These are phyloP conservation scores for Cicer judaicum DNA, from an alignment of 306 rosid species.

Conservation along the genomic window DNA sequence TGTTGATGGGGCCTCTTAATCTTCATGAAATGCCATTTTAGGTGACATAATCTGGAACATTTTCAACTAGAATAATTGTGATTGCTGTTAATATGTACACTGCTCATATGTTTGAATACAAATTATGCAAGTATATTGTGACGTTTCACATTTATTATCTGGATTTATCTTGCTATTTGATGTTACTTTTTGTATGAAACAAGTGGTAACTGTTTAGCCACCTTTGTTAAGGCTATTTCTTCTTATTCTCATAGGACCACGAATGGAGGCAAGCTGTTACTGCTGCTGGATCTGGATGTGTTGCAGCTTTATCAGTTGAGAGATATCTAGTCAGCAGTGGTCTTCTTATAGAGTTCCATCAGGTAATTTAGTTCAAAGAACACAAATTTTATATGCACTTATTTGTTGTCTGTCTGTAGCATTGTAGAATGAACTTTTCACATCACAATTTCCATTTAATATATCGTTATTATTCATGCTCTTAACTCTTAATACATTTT, in stretches of 20 bases:
- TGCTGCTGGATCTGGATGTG: conserved; percentile 97
- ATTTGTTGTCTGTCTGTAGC: conserved; percentile 10
- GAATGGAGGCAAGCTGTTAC: conserved; percentile 99
- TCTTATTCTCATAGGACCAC: conserved; percentile 63
- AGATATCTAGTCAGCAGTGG: conserved; percentile 82
- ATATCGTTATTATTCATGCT: conserved; percentile 4
- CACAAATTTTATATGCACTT: conserved; percentile 32
- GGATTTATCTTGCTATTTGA: conserved; percentile 38
- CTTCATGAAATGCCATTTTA: conserved; percentile 37
- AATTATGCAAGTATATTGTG: conserved; percentile 16
- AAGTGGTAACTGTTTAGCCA: conserved; percentile 6
- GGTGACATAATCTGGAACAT: neutral
- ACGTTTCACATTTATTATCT: conserved; percentile 14
- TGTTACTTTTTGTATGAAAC: conserved; percentile 18
- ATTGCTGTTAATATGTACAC: conserved; percentile 11
- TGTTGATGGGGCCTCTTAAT: conserved; percentile 14
- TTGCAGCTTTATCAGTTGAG: conserved; percentile 95
- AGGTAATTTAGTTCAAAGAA: conserved; percentile 60
- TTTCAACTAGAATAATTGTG: conserved; percentile 2
- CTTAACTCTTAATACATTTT: conserved; percentile 1
- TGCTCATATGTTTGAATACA: neutral
- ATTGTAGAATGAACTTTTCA: conserved; percentile 21
- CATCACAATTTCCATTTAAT: conserved; percentile 21
- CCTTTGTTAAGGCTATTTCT: conserved; percentile 22
- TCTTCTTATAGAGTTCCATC: conserved; percentile 93